These are phyloP conservation scores for Penicillium sp. DNA, from an alignment of 2,329 filamentous ascomycete species.

Conservation along the genomic window DNA sequence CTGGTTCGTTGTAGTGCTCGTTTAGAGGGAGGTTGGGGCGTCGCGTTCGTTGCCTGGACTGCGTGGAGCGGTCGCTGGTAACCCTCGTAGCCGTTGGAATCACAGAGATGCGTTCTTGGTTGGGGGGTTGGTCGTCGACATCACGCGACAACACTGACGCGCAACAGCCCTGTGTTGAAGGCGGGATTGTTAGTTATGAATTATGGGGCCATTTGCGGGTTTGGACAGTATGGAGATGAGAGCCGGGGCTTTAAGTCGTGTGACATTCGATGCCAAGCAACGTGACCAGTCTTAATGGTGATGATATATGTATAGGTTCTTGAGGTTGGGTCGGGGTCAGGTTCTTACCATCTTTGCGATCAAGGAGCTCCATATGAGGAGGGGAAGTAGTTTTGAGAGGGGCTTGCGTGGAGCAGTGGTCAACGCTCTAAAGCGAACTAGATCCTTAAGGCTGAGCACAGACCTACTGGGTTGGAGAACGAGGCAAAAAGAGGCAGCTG, in stretches of 20 bases:
- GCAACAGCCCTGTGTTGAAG: slow-evolving; percentile 39
- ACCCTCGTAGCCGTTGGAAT: slow-evolving; percentile 1
- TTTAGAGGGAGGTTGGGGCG: slow-evolving; percentile 32
- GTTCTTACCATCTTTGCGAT: slow-evolving; percentile 37
- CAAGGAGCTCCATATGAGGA: slow-evolving; percentile 28
- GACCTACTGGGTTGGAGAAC: slow-evolving; percentile 2
- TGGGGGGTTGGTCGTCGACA: slow-evolving; percentile 27
- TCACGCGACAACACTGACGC: slow-evolving; percentile 36
- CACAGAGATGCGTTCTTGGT: slow-evolving; percentile 4
- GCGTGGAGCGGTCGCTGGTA: slow-evolving; percentile 9
- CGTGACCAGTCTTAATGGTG: background rate
- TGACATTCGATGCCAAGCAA: slow-evolving; percentile 8
- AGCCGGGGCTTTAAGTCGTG: slow-evolving; percentile 5
- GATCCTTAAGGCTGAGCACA: slow-evolving; percentile 3
- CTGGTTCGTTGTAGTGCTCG: slow-evolving; percentile 68
- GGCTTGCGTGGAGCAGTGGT: slow-evolving; percentile 4
- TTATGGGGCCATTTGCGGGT: background rate
- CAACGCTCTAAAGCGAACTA: slow-evolving; percentile 3
- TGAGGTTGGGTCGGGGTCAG: background rate
- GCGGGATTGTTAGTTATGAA: slow-evolving; percentile 4
- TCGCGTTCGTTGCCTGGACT: slow-evolving; percentile 14
- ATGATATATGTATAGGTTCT: background rate
- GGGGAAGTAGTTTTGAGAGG: slow-evolving; percentile 5
- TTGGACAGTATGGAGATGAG: background rate
- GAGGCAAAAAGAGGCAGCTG: slow-evolving; percentile 5